Evolutionary conservation across 83 land plant species (phyloP), one percentile per base, ranked within the genome.

Genomic region (Diphasiastrum complanatum): DNA sequence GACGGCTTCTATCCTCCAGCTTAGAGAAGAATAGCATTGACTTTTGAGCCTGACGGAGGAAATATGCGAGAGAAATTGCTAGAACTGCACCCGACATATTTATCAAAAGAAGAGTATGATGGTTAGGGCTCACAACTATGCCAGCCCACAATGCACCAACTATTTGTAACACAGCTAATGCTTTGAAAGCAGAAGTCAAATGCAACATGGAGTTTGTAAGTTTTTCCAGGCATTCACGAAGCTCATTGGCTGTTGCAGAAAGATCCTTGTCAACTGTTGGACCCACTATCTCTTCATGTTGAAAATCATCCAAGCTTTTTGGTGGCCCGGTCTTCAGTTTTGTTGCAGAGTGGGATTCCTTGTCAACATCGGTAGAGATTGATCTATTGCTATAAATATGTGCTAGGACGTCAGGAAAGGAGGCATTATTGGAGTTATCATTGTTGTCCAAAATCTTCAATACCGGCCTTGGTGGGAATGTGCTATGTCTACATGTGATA

Each of bases 261-360:
- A 40, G 28, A 43, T 73, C 76, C 20, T 72, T 33, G 12, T 73
- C 76, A 2, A 73, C 76, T 47, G 76, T 73, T 1, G 76, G 76
- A 1, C 76, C 76, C 36, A 59, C 58, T 16, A 73, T 73, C 60
- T 73, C 76, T 62, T 73, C 76, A 37, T 73, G 76, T 30, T 61
- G 76, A 51, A 73, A 73, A 33, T 73, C 76, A 3, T 67, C 76
- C 18, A 72, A 24, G 6, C 58, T 51, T 37, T 61, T 69, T 25
- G 3, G 6, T 51, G 55, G 30, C 43, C 16, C 43, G 10, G 12
- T 40, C 43, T 40, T 16, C 43, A n/a, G n/a, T n/a, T n/a, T n/a
- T n/a, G n/a, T n/a, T n/a, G n/a, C n/a, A n/a, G n/a, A n/a, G n/a
- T n/a, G n/a, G n/a, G n/a, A n/a, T n/a, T n/a, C n/a, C n/a, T n/a